Conservation (phyloP, 805 yeast genomes). For the Candida ipomoeae region DNA sequence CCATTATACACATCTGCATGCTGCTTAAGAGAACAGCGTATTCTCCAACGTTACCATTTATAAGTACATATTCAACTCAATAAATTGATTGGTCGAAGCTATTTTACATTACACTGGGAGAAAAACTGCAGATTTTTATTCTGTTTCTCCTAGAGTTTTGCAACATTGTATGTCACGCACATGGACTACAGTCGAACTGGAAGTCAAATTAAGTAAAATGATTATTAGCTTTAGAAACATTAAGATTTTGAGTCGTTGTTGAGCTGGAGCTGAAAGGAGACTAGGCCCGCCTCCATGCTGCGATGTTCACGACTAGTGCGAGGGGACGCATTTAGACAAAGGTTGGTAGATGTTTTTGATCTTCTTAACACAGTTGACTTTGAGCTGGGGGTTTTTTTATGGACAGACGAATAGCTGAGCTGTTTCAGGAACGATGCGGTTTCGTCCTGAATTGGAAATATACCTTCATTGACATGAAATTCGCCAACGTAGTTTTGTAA, state of each 20-base stretch:
- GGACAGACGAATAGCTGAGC: slow-evolving; percentile 5
- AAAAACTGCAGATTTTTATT: background rate
- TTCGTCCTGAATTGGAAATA: slow-evolving; percentile 16
- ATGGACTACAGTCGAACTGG: background rate
- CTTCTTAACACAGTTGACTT: slow-evolving; percentile 7
- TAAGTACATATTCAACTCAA: background rate
- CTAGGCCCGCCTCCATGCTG: slow-evolving; percentile 29
- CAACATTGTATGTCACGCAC: background rate
- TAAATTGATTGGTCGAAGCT: background rate
- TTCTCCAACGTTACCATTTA: background rate
- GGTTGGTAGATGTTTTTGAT: slow-evolving; percentile 10
- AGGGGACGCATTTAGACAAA: slow-evolving; percentile 4
- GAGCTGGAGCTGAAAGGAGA: slow-evolving; percentile 22
- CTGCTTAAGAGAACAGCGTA: background rate
- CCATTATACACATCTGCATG: background rate
- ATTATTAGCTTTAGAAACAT: background rate
- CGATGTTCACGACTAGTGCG: slow-evolving; percentile 13
- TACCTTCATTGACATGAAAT: slow-evolving; percentile 14
- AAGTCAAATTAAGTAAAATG: background rate
- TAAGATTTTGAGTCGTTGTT: slow-evolving; percentile 3
- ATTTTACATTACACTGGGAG: too few species aligned
- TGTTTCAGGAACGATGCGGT: slow-evolving; percentile 13
- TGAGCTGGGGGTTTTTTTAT: slow-evolving; percentile 8
- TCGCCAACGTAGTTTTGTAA: slow-evolving; percentile 16
- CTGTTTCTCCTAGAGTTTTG: background rate